Conservation (phyloP, 2,329 filamentous ascomycete genomes). For the Colletotrichum musicola region DNA sequence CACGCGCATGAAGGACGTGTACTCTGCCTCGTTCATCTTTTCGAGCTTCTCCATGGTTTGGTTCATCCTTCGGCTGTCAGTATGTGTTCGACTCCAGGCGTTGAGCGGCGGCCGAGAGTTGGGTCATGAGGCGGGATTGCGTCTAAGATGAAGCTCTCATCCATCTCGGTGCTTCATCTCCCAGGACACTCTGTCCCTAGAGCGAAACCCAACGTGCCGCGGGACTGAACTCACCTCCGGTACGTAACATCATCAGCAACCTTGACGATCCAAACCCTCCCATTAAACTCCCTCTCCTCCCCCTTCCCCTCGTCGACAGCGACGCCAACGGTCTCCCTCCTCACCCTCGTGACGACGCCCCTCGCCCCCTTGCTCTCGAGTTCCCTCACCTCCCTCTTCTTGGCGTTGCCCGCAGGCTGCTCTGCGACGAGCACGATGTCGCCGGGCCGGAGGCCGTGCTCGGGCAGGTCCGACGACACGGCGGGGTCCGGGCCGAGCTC, state of each 20-base stretch:
- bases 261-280: slow-evolving; percentile 74
- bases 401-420: slow-evolving; percentile 78
- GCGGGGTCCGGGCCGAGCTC: slow-evolving; percentile 84
- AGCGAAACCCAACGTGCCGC: not conserved
- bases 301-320: slow-evolving; percentile 77
- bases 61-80: slow-evolving; percentile 65
- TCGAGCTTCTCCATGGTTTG: slow-evolving; percentile 70
- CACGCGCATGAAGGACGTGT: slow-evolving; percentile 71
- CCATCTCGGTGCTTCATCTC: not conserved
- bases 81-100: not conserved
- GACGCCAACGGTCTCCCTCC: slow-evolving; percentile 70
- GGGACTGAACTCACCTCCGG: slow-evolving; percentile 57
- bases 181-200: too few species aligned
- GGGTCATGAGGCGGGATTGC: not conserved
- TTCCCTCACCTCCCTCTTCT: slow-evolving; percentile 79
- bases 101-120: not conserved
- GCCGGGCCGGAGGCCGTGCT: slow-evolving; percentile 81
- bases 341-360: slow-evolving; percentile 78
- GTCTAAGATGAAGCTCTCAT: not conserved
- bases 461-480: slow-evolving; percentile 72
- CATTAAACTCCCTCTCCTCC: slow-evolving; percentile 56
- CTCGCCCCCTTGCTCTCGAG: slow-evolving; percentile 75
- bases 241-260: slow-evolving; percentile 77
- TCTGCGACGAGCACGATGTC: slow-evolving; percentile 84
- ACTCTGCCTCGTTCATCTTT: slow-evolving; percentile 69